Evolutionary conservation across 2,329 filamentous ascomycete species (phyloP).

Genomic region (Colletotrichum phormii): DNA sequence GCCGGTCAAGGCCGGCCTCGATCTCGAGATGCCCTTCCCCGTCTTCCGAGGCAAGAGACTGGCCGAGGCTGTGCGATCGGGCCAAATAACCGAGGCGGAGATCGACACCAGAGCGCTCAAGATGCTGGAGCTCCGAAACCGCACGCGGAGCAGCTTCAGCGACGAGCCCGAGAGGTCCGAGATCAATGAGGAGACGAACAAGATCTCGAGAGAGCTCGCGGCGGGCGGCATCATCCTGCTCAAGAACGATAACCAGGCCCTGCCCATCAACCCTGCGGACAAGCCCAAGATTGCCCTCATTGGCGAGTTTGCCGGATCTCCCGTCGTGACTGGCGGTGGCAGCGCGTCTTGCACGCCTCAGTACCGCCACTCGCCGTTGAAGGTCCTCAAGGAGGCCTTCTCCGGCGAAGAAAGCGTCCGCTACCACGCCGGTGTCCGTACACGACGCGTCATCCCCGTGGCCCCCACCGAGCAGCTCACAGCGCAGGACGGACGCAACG

Average conservation of each 20-base stretch:
- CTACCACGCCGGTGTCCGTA: slow-evolving; percentile 25
- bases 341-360: slow-evolving; percentile 34
- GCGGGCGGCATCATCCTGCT: slow-evolving; percentile 37
- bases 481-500: slow-evolving; percentile 27
- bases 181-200: slow-evolving; percentile 32
- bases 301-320: slow-evolving; percentile 22
- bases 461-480: slow-evolving; percentile 15
- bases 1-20: slow-evolving; percentile 44
- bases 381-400: slow-evolving; percentile 15
- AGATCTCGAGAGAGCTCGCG: slow-evolving; percentile 36
- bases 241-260: slow-evolving; percentile 31
- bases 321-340: slow-evolving; percentile 26
- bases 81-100: slow-evolving; percentile 31
- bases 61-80: slow-evolving; percentile 33
- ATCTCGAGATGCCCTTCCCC: slow-evolving; percentile 48
- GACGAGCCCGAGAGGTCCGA: slow-evolving; percentile 31
- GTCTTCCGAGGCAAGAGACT: slow-evolving; percentile 39
- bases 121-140: slow-evolving; percentile 34
- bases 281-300: slow-evolving; percentile 16
- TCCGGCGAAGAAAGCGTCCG: neutral
- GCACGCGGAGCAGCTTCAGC: slow-evolving; percentile 17
- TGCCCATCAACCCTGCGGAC: slow-evolving; percentile 6
- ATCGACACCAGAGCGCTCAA: slow-evolving; percentile 35
- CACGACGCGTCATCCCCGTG: slow-evolving; percentile 34
- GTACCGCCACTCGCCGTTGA: slow-evolving; percentile 28